phyloP scores from a whole-genome alignment of 345 rosid genomes.

The Streptanthus diversifolius region DNA sequence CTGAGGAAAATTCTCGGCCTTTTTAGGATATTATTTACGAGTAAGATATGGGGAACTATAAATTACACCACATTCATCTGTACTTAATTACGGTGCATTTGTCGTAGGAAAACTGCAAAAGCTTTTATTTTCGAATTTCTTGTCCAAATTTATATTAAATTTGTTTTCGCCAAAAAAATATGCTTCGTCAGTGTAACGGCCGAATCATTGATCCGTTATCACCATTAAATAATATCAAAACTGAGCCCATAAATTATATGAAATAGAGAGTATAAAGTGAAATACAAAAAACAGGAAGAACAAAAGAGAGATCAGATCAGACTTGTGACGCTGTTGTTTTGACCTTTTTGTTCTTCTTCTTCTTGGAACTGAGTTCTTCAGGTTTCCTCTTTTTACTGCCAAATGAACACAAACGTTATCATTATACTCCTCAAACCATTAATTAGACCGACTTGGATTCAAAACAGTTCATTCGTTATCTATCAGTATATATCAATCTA shows the following conservation, averaged over 20 bases:
- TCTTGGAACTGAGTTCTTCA: conserved; percentile 59
- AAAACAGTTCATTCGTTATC: not conserved
- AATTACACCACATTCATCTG: conserved; percentile 17
- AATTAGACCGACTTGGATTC: not conserved
- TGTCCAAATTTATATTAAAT: not conserved
- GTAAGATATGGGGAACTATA: conserved; percentile 20
- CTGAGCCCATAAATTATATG: conserved; percentile 1
- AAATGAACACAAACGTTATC: not conserved
- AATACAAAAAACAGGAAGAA: not conserved
- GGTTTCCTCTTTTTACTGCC: conserved; percentile 75
- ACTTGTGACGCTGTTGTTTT: conserved; percentile 2
- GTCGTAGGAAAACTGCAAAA: conserved; percentile 17
- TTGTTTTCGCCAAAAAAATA: not conserved
- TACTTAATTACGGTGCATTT: conserved; percentile 21
- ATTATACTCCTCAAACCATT: not conserved
- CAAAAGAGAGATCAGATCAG: not conserved
- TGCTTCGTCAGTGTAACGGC: not conserved
- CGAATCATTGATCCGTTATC: not conserved
- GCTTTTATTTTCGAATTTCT: conserved; percentile 18
- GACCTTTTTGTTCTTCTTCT: conserved; percentile 54
- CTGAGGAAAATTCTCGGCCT: conserved; percentile 15
- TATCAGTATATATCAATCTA: not conserved
- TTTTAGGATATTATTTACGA: not conserved
- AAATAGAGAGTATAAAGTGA: not conserved
- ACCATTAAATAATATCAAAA: not conserved